These are phyloP conservation scores for Trichoderma sp. DNA, from an alignment of 2,329 filamentous ascomycete species.

Conservation along the genomic window DNA sequence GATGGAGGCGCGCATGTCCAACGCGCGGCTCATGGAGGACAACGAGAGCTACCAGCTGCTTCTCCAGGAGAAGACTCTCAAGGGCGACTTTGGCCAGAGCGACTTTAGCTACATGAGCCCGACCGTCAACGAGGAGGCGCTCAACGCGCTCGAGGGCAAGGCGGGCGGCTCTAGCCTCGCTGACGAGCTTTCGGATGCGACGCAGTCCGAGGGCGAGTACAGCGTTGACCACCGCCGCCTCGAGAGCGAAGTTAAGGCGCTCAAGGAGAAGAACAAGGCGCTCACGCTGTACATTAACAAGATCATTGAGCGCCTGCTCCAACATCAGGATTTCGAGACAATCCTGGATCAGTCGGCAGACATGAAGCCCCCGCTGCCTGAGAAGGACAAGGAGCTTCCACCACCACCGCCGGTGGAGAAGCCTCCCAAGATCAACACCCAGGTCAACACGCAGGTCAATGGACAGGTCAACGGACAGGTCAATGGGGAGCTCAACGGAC, in stretches of 20 bases:
- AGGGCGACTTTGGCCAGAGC: slow-evolving; percentile 84
- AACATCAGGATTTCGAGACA: slow-evolving; percentile 92
- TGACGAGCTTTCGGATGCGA: slow-evolving; percentile 69
- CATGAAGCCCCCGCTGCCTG: slow-evolving; percentile 41
- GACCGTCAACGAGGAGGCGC: slow-evolving; percentile 64
- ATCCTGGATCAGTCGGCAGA: slow-evolving; percentile 82
- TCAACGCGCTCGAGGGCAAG: slow-evolving; percentile 64
- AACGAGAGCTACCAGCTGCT: slow-evolving; percentile 98
- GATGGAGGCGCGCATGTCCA: slow-evolving; percentile 91
- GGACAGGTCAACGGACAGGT: background rate
- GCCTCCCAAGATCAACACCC: slow-evolving; percentile 26
- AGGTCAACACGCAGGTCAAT: slow-evolving; percentile 47
- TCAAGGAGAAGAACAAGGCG: slow-evolving; percentile 95
- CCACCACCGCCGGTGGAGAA: slow-evolving; percentile 56
- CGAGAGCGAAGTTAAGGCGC: slow-evolving; percentile 74
- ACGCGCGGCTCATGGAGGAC: slow-evolving; percentile 95
- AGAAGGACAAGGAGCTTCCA: slow-evolving; percentile 83
- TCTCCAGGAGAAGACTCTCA: slow-evolving; percentile 91
- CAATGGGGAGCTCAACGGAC: slow-evolving; percentile 37
- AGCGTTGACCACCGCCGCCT: slow-evolving; percentile 62
- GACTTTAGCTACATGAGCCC: slow-evolving; percentile 72
- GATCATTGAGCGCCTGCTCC: slow-evolving; percentile 92
- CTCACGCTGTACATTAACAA: slow-evolving; percentile 98
- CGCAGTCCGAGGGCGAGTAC: slow-evolving; percentile 56
- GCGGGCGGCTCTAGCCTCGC: slow-evolving; percentile 65